Base-by-base conservation (phyloP, 2,329 filamentous ascomycete genomes). In the Stemphylium lycopersici region DNA sequence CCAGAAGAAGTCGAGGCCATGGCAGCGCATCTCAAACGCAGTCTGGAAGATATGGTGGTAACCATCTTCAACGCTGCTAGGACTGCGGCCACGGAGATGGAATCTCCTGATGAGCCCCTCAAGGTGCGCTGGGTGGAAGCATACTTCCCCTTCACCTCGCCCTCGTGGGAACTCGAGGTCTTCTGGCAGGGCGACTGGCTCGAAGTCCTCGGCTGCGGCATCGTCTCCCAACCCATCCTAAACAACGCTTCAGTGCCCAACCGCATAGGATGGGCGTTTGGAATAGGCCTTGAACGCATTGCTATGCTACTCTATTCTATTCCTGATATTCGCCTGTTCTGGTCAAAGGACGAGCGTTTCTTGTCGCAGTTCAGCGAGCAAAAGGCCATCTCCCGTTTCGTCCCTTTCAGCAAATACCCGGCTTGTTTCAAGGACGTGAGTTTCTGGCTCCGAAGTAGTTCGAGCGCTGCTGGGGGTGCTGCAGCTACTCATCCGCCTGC, bases 281-380 rank as follows among this genome's bases (percentile, higher is more conserved):
- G 95, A 32, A 82, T 98, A 15, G 95, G 95, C 2, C 84, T 99
- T 24, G 95, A 99, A 76, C 87, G 95, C 57, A 93, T 99, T 59
- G 93, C 95, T 56, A 99, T 99, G 95, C 84, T 99, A 32, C 85
- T 99, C 20, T 99, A 97, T 80, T 89, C 90, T 55, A 96, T 99
- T 55, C 91, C 93, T 0, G 95, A 99, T 71, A 99, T 99, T 65
- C 88, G 95, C 11, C 86, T 98, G 4, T 98, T 99, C 80, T 99
- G 95, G 95, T 96, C 90, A 29, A 80, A 82, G 49, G 95, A 99
- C 73, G 71, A 83, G 66, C 86, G 95, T 7, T 99, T 99, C 77
- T 78, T 96, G n/a, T 81, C 79, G 10, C 95, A 99, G 76, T 99
- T 99, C 76, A 74, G 60, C 49, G 62, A 68, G 55, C 62, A 54